A percentile compares a stretch with the other conserved stretches of the same genome.
These are phyloP conservation scores for Lepiota venenata DNA, from an alignment of 768 basidiomycete genomes.

Conservation along the genomic window DNA sequence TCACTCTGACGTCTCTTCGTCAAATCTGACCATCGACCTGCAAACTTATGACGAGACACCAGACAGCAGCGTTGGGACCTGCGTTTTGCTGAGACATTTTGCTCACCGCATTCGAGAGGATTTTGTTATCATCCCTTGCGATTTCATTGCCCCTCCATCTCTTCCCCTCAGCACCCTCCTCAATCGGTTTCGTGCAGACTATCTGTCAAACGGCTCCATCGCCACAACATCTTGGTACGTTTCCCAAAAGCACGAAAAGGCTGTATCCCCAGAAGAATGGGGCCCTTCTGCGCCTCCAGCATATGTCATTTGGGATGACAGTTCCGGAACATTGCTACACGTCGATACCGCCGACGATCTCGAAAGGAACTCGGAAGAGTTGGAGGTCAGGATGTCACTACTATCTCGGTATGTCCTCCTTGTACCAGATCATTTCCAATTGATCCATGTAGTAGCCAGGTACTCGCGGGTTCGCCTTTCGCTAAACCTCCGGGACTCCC, in stretches of 20 bases:
- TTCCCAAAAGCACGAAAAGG: conserved; percentile 48
- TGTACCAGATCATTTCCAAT: neutral
- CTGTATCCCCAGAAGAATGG: conserved; percentile 63
- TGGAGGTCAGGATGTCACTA: conserved; percentile 74
- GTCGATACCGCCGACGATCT: conserved; percentile 68
- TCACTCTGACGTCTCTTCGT: conserved; percentile 68
- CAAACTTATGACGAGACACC: conserved; percentile 78
- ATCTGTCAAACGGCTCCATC: conserved; percentile 58
- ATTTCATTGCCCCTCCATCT: conserved; percentile 76
- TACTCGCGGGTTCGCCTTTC: conserved; percentile 72
- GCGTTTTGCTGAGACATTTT: conserved; percentile 74
- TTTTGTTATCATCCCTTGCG: conserved; percentile 88
- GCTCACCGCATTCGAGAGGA: conserved; percentile 74
- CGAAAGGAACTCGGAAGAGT: conserved; percentile 66
- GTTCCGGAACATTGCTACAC: conserved; percentile 63
- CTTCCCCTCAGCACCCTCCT: conserved; percentile 70
- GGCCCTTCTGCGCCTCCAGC: conserved; percentile 38
- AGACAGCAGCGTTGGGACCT: conserved; percentile 66
- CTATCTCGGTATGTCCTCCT: conserved; percentile 50
- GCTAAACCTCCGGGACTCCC: conserved; percentile 73
- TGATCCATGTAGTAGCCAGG: conserved; percentile 32
- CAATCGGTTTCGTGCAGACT: conserved; percentile 79
- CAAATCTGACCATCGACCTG: conserved; percentile 69
- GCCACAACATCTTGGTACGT: conserved; percentile 69
- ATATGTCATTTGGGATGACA: conserved; percentile 68